These are phyloP conservation scores for Phascolomyces articulosus DNA, from an alignment of 371 early-diverging fungal genomes.

Conservation along the genomic window DNA sequence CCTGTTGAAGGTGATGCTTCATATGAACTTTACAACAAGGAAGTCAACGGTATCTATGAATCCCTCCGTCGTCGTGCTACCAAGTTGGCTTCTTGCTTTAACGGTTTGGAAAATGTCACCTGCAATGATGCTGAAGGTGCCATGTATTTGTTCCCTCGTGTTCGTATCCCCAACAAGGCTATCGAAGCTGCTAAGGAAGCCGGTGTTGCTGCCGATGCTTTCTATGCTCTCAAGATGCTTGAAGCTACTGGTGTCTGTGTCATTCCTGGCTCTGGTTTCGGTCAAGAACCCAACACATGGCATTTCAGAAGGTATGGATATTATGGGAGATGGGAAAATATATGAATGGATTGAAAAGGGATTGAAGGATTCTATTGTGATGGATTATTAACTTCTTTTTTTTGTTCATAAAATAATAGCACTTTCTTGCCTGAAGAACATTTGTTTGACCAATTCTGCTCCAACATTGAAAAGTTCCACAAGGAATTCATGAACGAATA, in stretches of 20 bases:
- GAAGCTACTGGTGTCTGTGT: slow-evolving; percentile 86
- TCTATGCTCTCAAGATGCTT: slow-evolving; percentile 90
- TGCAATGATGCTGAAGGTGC: slow-evolving; percentile 93
- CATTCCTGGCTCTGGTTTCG: slow-evolving; percentile 80
- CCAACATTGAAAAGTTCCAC: slow-evolving; percentile 79
- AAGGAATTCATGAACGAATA: slow-evolving; percentile 78
- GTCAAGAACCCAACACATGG: slow-evolving; percentile 87
- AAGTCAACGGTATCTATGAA: slow-evolving; percentile 76
- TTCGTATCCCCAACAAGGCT: slow-evolving; percentile 76
- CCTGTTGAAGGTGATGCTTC: slow-evolving; percentile 82
- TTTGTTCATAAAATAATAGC: slow-evolving; percentile 18
- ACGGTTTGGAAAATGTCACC: slow-evolving; percentile 80
- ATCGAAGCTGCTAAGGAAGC: slow-evolving; percentile 72
- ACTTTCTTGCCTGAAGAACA: slow-evolving; percentile 96
- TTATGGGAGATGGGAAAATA: no score
- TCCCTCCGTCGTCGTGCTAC: slow-evolving; percentile 82
- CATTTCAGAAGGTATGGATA: slow-evolving; percentile 78
- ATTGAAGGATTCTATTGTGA: no score
- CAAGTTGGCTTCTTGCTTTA: slow-evolving; percentile 80
- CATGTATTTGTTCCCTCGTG: slow-evolving; percentile 95
- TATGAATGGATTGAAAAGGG: neutral
- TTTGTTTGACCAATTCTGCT: slow-evolving; percentile 87
- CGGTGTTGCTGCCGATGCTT: slow-evolving; percentile 78
- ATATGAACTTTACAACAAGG: slow-evolving; percentile 74
- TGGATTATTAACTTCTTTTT: neutral